These are phyloP conservation scores for Kalmusia sp. DNA, from an alignment of 2,329 filamentous ascomycete genomes.

Conservation along the genomic window DNA sequence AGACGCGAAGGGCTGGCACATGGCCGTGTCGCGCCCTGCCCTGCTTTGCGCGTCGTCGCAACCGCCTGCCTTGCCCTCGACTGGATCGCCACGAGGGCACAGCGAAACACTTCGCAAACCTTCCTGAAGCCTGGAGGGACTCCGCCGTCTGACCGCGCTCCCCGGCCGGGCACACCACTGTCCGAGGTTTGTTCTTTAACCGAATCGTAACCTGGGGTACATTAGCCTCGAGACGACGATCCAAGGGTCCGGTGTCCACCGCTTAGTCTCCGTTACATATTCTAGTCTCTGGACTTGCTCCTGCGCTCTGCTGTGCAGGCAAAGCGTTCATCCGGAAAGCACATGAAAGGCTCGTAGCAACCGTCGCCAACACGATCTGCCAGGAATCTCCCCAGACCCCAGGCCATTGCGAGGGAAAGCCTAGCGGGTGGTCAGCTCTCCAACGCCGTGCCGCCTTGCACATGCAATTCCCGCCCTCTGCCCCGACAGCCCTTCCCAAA, in stretches of 20 bases:
- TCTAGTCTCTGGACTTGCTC: constrained; percentile 30
- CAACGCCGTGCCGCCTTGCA: constrained; percentile 2
- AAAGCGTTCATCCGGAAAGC: constrained; percentile 10
- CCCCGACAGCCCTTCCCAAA: neutral
- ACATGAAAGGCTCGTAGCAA: constrained; percentile 7
- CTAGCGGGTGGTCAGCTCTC: constrained; percentile 1
- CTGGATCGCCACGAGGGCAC: constrained; percentile 24
- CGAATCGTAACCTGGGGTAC: constrained; percentile 42
- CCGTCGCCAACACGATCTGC: neutral
- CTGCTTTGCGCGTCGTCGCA: constrained; percentile 14
- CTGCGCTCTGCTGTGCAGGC: neutral
- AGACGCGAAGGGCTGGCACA: constrained; percentile 11
- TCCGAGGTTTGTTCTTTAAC: constrained; percentile 26
- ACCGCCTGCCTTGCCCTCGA: constrained; percentile 14
- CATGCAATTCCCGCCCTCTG: no score
- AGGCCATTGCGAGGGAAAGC: neutral
- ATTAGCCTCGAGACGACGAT: constrained; percentile 30
- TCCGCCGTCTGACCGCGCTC: constrained; percentile 13
- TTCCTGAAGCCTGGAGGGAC: constrained; percentile 20
- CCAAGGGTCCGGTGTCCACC: constrained; percentile 33
- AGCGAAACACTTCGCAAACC: constrained; percentile 25
- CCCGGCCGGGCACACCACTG: constrained; percentile 8
- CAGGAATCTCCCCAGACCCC: neutral
- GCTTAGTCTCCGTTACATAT: constrained; percentile 28
- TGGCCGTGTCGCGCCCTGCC: constrained; percentile 8